phyloP scores from a whole-genome alignment of 345 rosid genomes.

The Passiflora organensis region DNA sequence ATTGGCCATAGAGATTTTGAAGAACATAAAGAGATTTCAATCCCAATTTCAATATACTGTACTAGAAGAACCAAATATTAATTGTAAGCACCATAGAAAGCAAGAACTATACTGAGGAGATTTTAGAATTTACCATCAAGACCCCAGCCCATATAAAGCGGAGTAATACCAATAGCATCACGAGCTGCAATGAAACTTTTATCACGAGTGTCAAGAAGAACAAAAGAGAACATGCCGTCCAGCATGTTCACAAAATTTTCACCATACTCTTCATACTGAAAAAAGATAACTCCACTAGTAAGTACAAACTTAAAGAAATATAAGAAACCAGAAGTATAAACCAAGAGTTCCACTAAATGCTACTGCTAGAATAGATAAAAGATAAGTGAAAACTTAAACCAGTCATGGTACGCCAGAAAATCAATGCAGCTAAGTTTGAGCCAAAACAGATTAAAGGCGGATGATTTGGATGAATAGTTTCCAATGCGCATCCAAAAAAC shows the following conservation, averaged over 20 bases:
- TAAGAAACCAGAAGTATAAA: not conserved
- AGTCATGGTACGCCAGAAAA: too few species aligned
- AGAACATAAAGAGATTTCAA: not conserved
- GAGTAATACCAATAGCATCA: slow-evolving; percentile 71
- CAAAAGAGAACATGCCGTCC: slow-evolving; percentile 89
- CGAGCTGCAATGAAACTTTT: slow-evolving; percentile 75
- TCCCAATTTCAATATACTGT: too few species aligned
- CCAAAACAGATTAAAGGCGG: too few species aligned
- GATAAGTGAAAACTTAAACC: too few species aligned
- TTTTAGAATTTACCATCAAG: slow-evolving; percentile 48
- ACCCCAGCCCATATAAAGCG: slow-evolving; percentile 90
- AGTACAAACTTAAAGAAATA: not conserved
- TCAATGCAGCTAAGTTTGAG: too few species aligned
- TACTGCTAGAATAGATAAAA: too few species aligned
- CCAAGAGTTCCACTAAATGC: too few species aligned
- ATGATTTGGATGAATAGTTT: too few species aligned
- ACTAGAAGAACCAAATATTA: too few species aligned
- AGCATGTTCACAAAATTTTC: slow-evolving; percentile 66
- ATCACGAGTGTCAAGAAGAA: slow-evolving; percentile 66
- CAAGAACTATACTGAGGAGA: not conserved
- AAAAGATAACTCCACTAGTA: slow-evolving; percentile 6
- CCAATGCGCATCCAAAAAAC: too few species aligned
- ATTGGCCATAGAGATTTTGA: not conserved
- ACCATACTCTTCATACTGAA: slow-evolving; percentile 74
- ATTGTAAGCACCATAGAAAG: too few species aligned